Percentiles rank a stretch among this genome's conserved stretches.
These are phyloP conservation scores for Quercus phellos DNA, from an alignment of 331 rosid genomes.

Conservation along the genomic window DNA sequence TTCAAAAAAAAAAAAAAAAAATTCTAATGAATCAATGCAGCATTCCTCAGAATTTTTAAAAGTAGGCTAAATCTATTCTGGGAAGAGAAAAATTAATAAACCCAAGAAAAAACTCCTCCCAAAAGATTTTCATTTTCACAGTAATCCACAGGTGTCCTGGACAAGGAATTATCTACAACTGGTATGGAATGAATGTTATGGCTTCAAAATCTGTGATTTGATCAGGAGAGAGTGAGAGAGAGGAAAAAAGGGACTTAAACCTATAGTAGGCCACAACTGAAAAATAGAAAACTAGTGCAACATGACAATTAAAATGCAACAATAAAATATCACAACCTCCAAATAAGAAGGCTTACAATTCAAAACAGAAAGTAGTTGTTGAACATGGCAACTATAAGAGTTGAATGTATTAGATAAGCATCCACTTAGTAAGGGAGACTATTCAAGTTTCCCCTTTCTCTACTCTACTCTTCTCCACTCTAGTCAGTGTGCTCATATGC, in stretches of 20 bases:
- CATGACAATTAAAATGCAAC: neutral
- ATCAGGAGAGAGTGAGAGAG: neutral
- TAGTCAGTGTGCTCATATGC: neutral
- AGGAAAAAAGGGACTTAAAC: neutral
- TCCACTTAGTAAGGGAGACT: neutral
- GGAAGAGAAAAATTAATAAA: neutral
- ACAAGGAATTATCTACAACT: neutral
- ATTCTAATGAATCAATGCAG: neutral
- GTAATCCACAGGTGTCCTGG: neutral
- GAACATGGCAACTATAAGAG: neutral
- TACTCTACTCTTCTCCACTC: neutral
- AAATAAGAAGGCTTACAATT: neutral
- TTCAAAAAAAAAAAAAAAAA: neutral
- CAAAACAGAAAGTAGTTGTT: neutral
- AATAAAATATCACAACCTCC: neutral
- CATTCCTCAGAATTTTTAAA: constrained; percentile 1
- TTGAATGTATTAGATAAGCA: neutral
- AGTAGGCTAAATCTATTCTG: neutral
- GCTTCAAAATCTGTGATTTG: neutral
- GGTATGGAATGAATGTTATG: neutral
- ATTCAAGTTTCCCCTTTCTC: neutral
- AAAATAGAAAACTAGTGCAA: neutral
- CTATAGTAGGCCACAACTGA: neutral
- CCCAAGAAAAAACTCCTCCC: neutral
- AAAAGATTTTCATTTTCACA: neutral